Conservation (phyloP, 2,329 filamentous ascomycete genomes). For the Dothistroma pini region DNA sequence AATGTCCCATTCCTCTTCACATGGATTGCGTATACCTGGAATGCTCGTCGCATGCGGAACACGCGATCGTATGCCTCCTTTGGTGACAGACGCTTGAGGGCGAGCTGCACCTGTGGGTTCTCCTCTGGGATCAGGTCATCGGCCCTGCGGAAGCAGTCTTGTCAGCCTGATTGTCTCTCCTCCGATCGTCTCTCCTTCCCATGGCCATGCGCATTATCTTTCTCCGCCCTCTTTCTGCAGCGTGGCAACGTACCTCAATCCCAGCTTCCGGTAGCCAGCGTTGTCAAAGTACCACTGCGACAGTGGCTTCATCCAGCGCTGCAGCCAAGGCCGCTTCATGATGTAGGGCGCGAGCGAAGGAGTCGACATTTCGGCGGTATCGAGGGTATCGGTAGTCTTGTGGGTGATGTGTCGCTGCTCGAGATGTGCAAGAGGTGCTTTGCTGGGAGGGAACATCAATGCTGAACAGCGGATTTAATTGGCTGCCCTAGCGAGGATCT, state of each 20-base stretch:
- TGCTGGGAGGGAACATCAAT: background rate
- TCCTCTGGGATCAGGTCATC: slow-evolving; percentile 96
- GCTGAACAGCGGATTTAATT: background rate
- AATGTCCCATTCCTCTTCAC: background rate
- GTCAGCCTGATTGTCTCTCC: slow-evolving; percentile 9
- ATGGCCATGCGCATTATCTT: background rate
- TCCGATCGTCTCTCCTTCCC: background rate
- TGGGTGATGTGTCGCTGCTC: slow-evolving; percentile 6
- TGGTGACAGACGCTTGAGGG: slow-evolving; percentile 82
- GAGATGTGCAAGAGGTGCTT: slow-evolving; percentile 2
- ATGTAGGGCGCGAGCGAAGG: slow-evolving; percentile 72
- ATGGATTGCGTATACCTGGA: slow-evolving; percentile 61
- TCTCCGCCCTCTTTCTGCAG: background rate
- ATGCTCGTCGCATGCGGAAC: slow-evolving; percentile 92
- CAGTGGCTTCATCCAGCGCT: slow-evolving; percentile 72
- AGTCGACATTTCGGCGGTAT: slow-evolving; percentile 58
- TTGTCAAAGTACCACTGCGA: slow-evolving; percentile 86
- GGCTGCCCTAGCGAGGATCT: background rate
- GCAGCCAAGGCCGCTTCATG: slow-evolving; percentile 80
- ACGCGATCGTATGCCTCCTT: slow-evolving; percentile 95
- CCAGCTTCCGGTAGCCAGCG: slow-evolving; percentile 88
- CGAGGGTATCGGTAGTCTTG: slow-evolving; percentile 22
- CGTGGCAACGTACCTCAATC: slow-evolving; percentile 65
- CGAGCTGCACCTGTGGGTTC: slow-evolving; percentile 77
- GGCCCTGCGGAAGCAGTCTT: slow-evolving; percentile 56